Conservation (phyloP, 495 filamentous ascomycete species). For the Choiromyces venosus region DNA sequence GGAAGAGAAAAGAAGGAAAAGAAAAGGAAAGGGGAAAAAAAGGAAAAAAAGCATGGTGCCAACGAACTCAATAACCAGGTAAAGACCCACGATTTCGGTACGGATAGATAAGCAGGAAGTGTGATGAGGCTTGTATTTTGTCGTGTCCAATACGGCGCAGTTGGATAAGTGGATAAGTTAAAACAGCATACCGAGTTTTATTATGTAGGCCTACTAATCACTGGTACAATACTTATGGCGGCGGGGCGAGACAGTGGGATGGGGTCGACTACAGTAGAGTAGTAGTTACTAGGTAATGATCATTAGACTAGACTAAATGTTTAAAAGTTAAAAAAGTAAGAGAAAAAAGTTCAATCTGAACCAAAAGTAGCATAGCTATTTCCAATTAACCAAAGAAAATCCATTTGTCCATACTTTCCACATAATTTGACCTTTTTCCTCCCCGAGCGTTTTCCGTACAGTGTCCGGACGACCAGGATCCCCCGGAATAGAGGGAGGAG, state of each 20-base stretch:
- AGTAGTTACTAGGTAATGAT: background rate
- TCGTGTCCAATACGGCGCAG: background rate
- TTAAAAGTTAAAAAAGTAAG: background rate
- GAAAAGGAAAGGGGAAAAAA: background rate
- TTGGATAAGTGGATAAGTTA: background rate
- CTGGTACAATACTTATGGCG: background rate
- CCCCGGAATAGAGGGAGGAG: background rate
- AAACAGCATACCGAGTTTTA: background rate
- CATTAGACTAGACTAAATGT: background rate
- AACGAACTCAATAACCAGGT: constrained; percentile 11
- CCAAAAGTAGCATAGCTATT: background rate
- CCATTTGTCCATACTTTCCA: background rate
- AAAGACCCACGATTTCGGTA: constrained; percentile 23
- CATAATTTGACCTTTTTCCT: no score
- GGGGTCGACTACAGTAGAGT: no score
- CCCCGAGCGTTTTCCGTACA: background rate
- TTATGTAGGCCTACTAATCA: no score
- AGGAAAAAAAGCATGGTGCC: constrained; percentile 3
- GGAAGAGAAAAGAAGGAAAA: background rate
- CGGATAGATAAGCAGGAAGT: constrained; percentile 15
- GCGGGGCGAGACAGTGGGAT: background rate
- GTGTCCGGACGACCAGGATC: background rate
- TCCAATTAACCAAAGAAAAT: background rate
- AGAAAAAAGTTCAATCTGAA: background rate
- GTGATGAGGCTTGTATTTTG: background rate